Evolutionary conservation across 208 protist species (phyloP).

Genomic region (Acanthamoeba comandoni): DNA sequence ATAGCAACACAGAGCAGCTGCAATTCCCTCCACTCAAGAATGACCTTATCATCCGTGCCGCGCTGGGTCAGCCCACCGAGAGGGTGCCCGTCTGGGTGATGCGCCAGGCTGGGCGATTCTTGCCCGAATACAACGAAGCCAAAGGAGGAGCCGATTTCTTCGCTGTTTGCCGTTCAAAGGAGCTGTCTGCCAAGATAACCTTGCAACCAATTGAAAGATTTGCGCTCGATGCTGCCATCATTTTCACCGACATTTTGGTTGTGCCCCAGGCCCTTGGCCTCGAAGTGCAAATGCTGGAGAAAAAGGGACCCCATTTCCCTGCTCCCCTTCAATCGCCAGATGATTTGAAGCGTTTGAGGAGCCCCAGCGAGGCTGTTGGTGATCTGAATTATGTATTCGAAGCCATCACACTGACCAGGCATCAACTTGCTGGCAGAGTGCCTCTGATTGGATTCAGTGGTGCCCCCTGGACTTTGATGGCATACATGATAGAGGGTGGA

Average conservation of each 20-base stretch:
- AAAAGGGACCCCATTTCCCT: constrained; percentile 73
- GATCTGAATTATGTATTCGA: constrained; percentile 88
- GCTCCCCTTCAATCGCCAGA: constrained; percentile 70
- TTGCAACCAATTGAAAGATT: constrained; percentile 91
- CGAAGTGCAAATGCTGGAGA: constrained; percentile 85
- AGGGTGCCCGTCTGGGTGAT: constrained; percentile 91
- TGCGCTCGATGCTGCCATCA: constrained; percentile 92
- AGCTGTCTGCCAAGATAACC: constrained; percentile 90
- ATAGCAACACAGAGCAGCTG: constrained; percentile 5
- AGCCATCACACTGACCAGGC: constrained; percentile 89
- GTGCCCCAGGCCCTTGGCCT: constrained; percentile 91
- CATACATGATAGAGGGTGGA: constrained; percentile 90
- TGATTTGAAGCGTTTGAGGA: constrained; percentile 75
- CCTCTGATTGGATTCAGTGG: constrained; percentile 93
- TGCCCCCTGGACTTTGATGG: constrained; percentile 90
- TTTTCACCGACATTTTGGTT: constrained; percentile 93
- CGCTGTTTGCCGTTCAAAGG: constrained; percentile 89
- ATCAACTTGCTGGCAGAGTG: constrained; percentile 86
- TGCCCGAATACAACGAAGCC: constrained; percentile 89
- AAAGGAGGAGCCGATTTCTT: constrained; percentile 87
- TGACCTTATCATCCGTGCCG: constrained; percentile 87
- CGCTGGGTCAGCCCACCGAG: constrained; percentile 82
- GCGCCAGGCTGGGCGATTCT: constrained; percentile 92
- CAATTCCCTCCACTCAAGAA: constrained; percentile 87
- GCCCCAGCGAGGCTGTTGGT: constrained; percentile 74